Base-by-base conservation (phyloP, 2,329 filamentous ascomycete genomes). In the Microascus cirrosus region DNA sequence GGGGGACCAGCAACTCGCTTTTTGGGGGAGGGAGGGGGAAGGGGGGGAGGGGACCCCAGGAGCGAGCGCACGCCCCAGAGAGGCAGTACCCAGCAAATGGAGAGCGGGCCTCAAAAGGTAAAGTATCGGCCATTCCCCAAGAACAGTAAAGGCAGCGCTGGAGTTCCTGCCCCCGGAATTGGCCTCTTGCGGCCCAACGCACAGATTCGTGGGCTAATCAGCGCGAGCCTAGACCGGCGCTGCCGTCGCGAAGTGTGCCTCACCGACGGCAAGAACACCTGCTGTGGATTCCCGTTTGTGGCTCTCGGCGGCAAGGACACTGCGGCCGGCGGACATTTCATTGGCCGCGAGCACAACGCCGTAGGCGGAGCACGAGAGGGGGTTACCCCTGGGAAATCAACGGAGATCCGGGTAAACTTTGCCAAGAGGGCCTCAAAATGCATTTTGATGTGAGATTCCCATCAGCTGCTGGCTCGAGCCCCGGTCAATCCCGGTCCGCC, bases 351-450 rank as follows among this genome's bases (percentile, higher is more conserved):
- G 45, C 45, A n/a, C 39, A 15, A 6, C 15, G 39, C 13, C 39
- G 39, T 2, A 15, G 39, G 39, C 39, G 39, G 39, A 45, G 39
- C 39, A 45, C 39, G 45, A 24, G 12, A 48, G 45, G 45, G n/a
- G 45, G 20, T n/a, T 6, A 13, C n/a, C n/a, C 15, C 7, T 45
- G 18, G 39, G 15, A 45, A 54, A 54, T 54, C 52, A 54, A 20
- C 45, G 45, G 45, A 20, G 20, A 24, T 50, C n/a, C 45, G 45
- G 45, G 45, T 50, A 50, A 50, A 50, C 45, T 50, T 20, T 36
- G 55, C 55, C 55, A 56, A 56, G 55, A 56, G 55, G 55, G 55
- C 55, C 55, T 56, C 55, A 56, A 56, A 56, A 56, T 56, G 42
- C 22, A 2, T 20, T 20, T 24, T 50, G n/a, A 20, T 45, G 15